Evolutionary conservation across 768 basidiomycete species (phyloP).

Genomic region (Gelatoporia subvermispora): DNA sequence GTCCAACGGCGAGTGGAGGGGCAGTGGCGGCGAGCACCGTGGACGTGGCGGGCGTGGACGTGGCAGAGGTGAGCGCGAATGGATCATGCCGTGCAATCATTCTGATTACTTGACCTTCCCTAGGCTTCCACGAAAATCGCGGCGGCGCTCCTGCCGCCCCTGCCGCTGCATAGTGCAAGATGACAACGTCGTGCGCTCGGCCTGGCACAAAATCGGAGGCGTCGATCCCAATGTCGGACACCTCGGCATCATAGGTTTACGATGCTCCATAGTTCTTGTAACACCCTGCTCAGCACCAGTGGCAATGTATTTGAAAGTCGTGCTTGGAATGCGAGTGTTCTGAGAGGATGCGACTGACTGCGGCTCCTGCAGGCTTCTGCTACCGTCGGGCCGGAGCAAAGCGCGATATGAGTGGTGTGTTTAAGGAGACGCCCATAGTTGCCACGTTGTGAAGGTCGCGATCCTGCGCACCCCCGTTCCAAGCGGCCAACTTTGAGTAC

Average conservation of each 20-base stretch:
- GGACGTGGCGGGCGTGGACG: slow-evolving; percentile 27
- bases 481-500: too few species aligned
- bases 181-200: too few species aligned
- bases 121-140: slow-evolving; percentile 18
- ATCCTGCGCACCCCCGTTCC: too few species aligned
- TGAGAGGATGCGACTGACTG: too few species aligned
- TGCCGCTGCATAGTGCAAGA: slow-evolving; percentile 4
- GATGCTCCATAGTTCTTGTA: slow-evolving; percentile 4
- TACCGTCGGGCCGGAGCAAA: not conserved
- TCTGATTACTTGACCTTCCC: not conserved
- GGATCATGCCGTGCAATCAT: not conserved
- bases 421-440: too few species aligned
- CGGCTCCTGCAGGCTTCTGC: too few species aligned
- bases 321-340: too few species aligned
- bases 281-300: slow-evolving; percentile 1
- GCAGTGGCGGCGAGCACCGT: slow-evolving; percentile 19
- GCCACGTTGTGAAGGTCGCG: too few species aligned
- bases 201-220: slow-evolving; percentile 2
- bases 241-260: not conserved
- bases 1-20: slow-evolving; percentile 25
- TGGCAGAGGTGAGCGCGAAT: slow-evolving; percentile 21
- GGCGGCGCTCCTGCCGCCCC: slow-evolving; percentile 15
- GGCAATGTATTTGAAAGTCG: not conserved
- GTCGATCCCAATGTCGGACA: slow-evolving; percentile 4
- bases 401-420: too few species aligned